Evolutionary conservation across 768 basidiomycete genomes (phyloP), one percentile per base, ranked within the genome.

Genomic region (Tulasnella sp.): DNA sequence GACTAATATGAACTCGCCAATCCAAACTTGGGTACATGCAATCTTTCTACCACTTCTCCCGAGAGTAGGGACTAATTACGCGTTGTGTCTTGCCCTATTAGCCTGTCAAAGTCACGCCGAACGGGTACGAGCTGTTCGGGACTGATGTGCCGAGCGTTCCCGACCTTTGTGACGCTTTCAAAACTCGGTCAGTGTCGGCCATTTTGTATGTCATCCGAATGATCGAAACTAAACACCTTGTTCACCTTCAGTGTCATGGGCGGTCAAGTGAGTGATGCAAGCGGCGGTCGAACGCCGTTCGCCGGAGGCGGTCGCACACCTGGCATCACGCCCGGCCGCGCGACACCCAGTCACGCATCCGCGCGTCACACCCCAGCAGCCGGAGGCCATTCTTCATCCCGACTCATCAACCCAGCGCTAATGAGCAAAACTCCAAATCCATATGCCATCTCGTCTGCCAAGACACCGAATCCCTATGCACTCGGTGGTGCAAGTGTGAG

Each of bases 91-190:
- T 53, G 42, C 3, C 17, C 17, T 34, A 22, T 31, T 60, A 92
- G 90, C 88, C 87, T 41, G 81, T 93, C 48, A 83, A 90, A 48
- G 87, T 92, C 44, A 79, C 86, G 4, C 91, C 90, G 1, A 84
- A 89, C 71, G 87, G 87, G 4, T 96, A 92, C 68, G 86, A 85
- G 67, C 78, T 97, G 17, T 91, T 90, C 65, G 90, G 92, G 63
- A 88, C 90, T 4, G 81, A 90, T 48, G 89, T 91, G 24, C 83
- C 88, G 5, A 92, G 90, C 38, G 90, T 98, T 24, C 84, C 88
- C 3, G 92, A 96, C 70, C 73, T 98, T 3, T 96, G 94, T 63
- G 93, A 97, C 69, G 92, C 93, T 19, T 98, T 98, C 81, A 97
- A 97, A 81, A 81, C 89, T 67, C 72, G 84, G 83, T 83, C 65